Percentiles rank a stretch among this genome's conserved stretches.
Conservation (phyloP, 495 filamentous ascomycete genomes). For the Schizothecium vesticola region DNA sequence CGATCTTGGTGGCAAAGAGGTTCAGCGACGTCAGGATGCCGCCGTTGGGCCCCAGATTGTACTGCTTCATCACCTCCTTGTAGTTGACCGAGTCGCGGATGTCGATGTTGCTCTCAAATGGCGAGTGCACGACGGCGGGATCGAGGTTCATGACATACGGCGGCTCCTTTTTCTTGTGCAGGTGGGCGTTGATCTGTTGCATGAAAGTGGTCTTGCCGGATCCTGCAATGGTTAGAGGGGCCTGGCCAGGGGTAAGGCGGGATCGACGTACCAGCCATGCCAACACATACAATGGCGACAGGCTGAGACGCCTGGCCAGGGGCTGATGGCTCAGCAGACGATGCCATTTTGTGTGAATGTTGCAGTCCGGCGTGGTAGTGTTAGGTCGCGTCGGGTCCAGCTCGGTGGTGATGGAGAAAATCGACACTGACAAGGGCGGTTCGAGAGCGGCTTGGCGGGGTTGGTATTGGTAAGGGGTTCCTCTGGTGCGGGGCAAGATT, state of each 20-base stretch:
- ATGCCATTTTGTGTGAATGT: slow-evolving; percentile 16
- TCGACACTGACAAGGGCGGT: background rate
- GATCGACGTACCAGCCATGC: slow-evolving; percentile 72
- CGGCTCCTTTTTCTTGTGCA: slow-evolving; percentile 65
- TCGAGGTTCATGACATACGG: slow-evolving; percentile 98
- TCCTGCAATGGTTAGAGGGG: slow-evolving; percentile 40
- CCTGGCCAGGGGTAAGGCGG: background rate
- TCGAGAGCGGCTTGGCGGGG: background rate
- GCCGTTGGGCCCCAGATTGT: slow-evolving; percentile 95
- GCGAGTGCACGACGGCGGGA: slow-evolving; percentile 87
- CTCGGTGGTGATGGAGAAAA: background rate
- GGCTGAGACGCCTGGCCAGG: slow-evolving; percentile 29
- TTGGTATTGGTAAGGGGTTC: background rate
- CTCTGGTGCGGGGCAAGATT: background rate
- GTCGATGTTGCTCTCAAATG: slow-evolving; percentile 98
- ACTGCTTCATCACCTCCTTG: slow-evolving; percentile 99
- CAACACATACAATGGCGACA: slow-evolving; percentile 81
- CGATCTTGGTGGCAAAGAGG: slow-evolving; percentile 94
- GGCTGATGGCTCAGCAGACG: slow-evolving; percentile 14
- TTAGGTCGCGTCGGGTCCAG: background rate
- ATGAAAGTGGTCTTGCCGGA: slow-evolving; percentile 99
- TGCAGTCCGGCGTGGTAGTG: background rate
- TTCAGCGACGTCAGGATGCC: slow-evolving; percentile 96
- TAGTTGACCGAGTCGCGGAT: slow-evolving; percentile 99
- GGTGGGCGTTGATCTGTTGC: slow-evolving; percentile 90